Evolutionary conservation across 148 eudicot genomes (phyloP).

Genomic region (Diospyros lotus): DNA sequence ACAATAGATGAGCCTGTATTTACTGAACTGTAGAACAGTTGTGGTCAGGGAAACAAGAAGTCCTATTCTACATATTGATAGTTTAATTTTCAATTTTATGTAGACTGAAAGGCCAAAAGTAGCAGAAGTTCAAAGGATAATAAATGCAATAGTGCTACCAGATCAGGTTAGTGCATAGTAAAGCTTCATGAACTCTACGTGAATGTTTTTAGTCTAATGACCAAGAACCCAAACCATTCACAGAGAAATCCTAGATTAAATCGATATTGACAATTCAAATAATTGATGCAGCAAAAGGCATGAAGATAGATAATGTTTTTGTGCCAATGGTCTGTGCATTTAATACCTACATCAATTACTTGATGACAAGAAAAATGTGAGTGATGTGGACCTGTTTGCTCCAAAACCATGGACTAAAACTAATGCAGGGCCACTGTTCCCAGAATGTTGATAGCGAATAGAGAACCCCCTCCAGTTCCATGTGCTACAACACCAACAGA

Average conservation of each 20-base stretch:
- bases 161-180: background rate
- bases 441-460: slow-evolving; percentile 79
- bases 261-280: background rate
- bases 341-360: slow-evolving; percentile 36
- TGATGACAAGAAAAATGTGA: slow-evolving; percentile 27
- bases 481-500: slow-evolving; percentile 29
- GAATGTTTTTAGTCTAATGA: background rate
- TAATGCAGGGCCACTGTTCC: slow-evolving; percentile 72
- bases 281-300: background rate
- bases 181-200: background rate
- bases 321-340: slow-evolving; percentile 6
- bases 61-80: background rate
- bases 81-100: background rate
- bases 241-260: background rate
- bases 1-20: background rate
- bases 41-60: background rate
- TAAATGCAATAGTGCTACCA: background rate
- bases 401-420: slow-evolving; percentile 94
- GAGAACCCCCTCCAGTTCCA: slow-evolving; percentile 95
- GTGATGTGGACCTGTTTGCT: slow-evolving; percentile 80
- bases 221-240: background rate
- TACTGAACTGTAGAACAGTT: background rate
- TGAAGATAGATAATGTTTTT: background rate
- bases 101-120: background rate
- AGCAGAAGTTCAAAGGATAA: background rate